Base-by-base conservation (phyloP, 2,329 filamentous ascomycete species). In the Colletotrichum agaves region DNA sequence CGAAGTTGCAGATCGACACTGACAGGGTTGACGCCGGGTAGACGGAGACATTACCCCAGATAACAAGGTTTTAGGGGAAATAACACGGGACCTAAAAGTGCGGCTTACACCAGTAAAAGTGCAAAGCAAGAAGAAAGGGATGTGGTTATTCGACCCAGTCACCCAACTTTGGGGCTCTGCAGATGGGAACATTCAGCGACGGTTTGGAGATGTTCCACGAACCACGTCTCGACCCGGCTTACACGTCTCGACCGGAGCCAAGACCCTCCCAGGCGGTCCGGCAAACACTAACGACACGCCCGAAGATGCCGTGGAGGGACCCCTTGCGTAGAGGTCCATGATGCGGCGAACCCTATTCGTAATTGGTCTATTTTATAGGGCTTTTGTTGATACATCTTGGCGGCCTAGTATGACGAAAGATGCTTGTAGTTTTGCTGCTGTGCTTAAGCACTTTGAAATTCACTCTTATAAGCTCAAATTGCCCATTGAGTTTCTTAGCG, bases 151-250 rank as follows among this genome's bases (percentile, higher is more conserved):
- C 44, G n/a, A 33, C 17, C 43, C 8, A 33, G 53, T 21, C 35
- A 49, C 47, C 65, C 47, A 68, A 58, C 41, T 68, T 41, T 63
- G 64, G 65, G 65, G 65, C 65, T 68, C 65, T 65, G 65, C 65
- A 53, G 61, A 60, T 65, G 65, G 65, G 63, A 33, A 23, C 53
- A 39, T 68, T 17, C 13, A 55, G 46, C 39, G 53, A 43, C 46
- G 46, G 15, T 19, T 50, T 61, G 58, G 31, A 61, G 58, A 61
- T 31, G 50, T 65, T 68, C 65, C 65, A 68, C 65, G 61, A 68
- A 68, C 61, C 65, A 65, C 46, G 37, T 27, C 21, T 12, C 63
- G 43, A 62, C 58, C 63, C 17, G 63, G n/a, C n/a, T n/a, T n/a
- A n/a, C 65, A 65, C 46, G 37, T 27, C 21, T 12, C 63, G 43